phyloP scores from a whole-genome alignment of 2,329 filamentous ascomycete genomes.

The Hypomyces perniciosus region DNA sequence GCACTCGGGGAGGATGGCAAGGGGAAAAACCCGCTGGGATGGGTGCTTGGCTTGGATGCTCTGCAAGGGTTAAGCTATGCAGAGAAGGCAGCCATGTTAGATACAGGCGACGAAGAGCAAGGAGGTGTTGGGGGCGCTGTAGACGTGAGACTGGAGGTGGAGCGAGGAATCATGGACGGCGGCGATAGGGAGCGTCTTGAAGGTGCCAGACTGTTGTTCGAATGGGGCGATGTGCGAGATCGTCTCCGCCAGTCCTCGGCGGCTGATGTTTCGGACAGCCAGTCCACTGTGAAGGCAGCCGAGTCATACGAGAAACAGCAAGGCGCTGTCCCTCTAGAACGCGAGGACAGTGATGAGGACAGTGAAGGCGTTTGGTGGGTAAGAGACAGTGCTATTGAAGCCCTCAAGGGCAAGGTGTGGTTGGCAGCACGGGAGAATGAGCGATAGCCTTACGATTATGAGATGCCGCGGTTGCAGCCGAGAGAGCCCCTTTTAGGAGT shows the following conservation, averaged over 20 bases:
- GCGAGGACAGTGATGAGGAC: slow-evolving; percentile 18
- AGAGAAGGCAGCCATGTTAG: slow-evolving; percentile 60
- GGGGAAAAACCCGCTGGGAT: slow-evolving; percentile 53
- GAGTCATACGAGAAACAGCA: slow-evolving; percentile 17
- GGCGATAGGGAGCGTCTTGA: slow-evolving; percentile 38
- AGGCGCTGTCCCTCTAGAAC: slow-evolving; percentile 4
- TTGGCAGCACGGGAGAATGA: slow-evolving; percentile 37
- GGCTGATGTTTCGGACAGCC: slow-evolving; percentile 26
- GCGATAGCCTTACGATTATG: neutral
- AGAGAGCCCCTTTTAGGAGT: too few species aligned
- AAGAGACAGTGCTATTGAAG: slow-evolving; percentile 48
- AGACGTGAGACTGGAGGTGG: slow-evolving; percentile 66
- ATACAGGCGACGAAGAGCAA: slow-evolving; percentile 42
- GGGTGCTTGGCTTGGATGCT: slow-evolving; percentile 62
- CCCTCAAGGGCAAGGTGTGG: slow-evolving; percentile 50
- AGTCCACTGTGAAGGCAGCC: slow-evolving; percentile 27
- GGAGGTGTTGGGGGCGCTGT: slow-evolving; percentile 49
- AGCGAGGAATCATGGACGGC: slow-evolving; percentile 37
- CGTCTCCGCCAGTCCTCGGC: slow-evolving; percentile 22
- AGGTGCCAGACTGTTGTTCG: slow-evolving; percentile 47
- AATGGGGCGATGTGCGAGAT: slow-evolving; percentile 46
- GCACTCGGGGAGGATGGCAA: slow-evolving; percentile 52
- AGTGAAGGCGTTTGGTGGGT: slow-evolving; percentile 46
- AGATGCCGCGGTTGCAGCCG: neutral
- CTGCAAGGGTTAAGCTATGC: slow-evolving; percentile 53